Evolutionary conservation across 2,329 filamentous ascomycete species (phyloP).

Genomic region (Claviceps maximensis): DNA sequence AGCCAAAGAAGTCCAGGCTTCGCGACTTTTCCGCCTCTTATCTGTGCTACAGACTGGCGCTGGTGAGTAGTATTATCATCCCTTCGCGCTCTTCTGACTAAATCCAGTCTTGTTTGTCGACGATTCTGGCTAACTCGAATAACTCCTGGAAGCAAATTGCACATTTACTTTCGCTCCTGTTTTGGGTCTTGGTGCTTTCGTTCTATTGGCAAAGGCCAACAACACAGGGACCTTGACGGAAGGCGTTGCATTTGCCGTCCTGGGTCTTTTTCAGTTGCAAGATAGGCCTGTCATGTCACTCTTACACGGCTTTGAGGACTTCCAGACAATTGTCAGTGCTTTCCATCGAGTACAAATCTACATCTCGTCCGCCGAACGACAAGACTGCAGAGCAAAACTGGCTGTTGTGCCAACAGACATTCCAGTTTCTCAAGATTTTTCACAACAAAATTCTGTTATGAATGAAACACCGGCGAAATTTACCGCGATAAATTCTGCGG

Average conservation of each 20-base stretch:
- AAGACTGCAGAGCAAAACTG: conserved; percentile 3
- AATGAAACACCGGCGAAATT: not conserved
- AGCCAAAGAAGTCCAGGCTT: conserved; percentile 21
- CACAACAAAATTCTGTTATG: not conserved
- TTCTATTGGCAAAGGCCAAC: conserved; percentile 7
- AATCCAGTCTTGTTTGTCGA: not conserved
- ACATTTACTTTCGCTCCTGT: conserved; percentile 10
- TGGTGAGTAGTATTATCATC: conserved; percentile 2
- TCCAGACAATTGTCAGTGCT: conserved; percentile 11
- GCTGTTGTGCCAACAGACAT: not conserved
- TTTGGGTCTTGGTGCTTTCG: conserved; percentile 9
- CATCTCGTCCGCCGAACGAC: conserved; percentile 9
- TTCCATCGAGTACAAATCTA: conserved; percentile 12
- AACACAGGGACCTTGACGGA: conserved; percentile 9
- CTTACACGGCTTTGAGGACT: conserved; percentile 10
- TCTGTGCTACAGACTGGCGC: conserved; percentile 4
- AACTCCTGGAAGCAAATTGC: conserved; percentile 7
- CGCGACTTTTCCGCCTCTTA: conserved; percentile 14
- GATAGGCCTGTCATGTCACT: conserved; percentile 10
- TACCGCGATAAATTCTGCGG: not conserved
- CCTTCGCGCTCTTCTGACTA: not conserved
- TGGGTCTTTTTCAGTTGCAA: conserved; percentile 11
- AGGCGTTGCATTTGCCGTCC: conserved; percentile 10
- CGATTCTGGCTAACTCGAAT: conserved; percentile 1
- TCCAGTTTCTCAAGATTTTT: not conserved